These are phyloP conservation scores for Phytophthora palmivora DNA, from an alignment of 352 stramenopile genomes.

Conservation along the genomic window DNA sequence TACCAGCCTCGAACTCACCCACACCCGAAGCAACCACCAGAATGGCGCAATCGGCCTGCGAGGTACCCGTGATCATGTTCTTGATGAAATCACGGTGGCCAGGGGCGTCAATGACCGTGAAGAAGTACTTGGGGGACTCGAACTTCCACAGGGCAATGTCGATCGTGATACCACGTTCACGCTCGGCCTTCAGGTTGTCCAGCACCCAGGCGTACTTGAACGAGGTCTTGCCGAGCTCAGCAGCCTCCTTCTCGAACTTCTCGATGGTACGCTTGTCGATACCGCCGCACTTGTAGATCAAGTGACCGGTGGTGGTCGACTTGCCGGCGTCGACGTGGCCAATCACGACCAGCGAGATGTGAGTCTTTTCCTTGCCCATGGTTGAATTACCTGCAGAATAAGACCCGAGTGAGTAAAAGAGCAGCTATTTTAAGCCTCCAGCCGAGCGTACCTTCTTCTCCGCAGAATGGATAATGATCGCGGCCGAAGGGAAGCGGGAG, in stretches of 20 bases:
- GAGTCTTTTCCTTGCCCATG: slow-evolving; percentile 80
- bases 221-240: slow-evolving; percentile 96
- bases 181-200: slow-evolving; percentile 98
- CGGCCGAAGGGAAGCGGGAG: slow-evolving; percentile 6
- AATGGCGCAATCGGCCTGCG: slow-evolving; percentile 97
- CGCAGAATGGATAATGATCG: slow-evolving; percentile 56
- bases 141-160: slow-evolving; percentile 99
- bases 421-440: neutral
- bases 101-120: slow-evolving; percentile 98
- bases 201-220: slow-evolving; percentile 99
- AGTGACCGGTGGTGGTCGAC: slow-evolving; percentile 98
- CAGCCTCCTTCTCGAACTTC: slow-evolving; percentile 97
- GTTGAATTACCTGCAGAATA: slow-evolving; percentile 23
- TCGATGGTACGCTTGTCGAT: slow-evolving; percentile 99
- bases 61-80: slow-evolving; percentile 99
- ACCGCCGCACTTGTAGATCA: slow-evolving; percentile 99
- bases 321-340: slow-evolving; percentile 98
- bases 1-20: slow-evolving; percentile 95
- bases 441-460: slow-evolving; percentile 45
- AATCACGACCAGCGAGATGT: slow-evolving; percentile 96
- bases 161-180: slow-evolving; percentile 98
- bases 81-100: slow-evolving; percentile 99
- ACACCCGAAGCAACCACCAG: slow-evolving; percentile 94
- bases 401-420: neutral
- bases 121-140: slow-evolving; percentile 96